Percentiles rank a stretch among this genome's conserved stretches.
Conservation (phyloP, 225 moss, liverwort and hornwort genomes). For the Marchantia polymorpha region DNA sequence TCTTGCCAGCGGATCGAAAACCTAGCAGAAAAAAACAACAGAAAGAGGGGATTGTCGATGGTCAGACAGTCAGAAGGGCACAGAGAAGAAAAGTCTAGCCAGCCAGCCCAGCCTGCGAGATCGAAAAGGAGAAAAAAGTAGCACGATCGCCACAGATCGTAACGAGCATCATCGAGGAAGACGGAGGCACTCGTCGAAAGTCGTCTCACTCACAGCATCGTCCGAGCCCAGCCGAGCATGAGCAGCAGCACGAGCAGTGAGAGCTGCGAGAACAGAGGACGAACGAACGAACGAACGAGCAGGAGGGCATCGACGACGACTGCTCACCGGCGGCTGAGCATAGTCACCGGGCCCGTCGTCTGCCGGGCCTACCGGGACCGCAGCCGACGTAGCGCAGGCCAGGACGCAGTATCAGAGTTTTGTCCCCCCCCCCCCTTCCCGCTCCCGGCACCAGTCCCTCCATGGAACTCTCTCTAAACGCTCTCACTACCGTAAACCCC, state of each 20-base stretch:
- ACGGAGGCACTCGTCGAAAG: conserved; percentile 2
- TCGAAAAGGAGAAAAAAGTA: not conserved
- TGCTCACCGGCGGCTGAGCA: not conserved
- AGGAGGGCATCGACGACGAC: not conserved
- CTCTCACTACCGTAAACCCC: too few relatives aligned
- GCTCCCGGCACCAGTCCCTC: too few relatives aligned
- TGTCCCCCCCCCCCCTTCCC: too few relatives aligned
- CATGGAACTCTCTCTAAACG: too few relatives aligned
- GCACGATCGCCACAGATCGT: not conserved
- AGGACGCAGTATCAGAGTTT: not conserved
- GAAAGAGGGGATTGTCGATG: not conserved
- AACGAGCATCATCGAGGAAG: conserved; percentile 12
- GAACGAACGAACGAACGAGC: too few relatives aligned
- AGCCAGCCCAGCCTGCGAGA: not conserved
- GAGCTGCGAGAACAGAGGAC: too few relatives aligned
- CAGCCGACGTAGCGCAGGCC: too few relatives aligned
- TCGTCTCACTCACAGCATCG: too few relatives aligned
- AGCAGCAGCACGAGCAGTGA: too few relatives aligned
- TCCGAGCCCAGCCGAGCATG: too few relatives aligned
- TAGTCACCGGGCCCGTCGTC: conserved; percentile 1
- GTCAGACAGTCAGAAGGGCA: not conserved
- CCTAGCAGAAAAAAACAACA: not conserved
- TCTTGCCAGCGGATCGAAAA: not conserved
- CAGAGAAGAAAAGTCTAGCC: not conserved
- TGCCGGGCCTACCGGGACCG: not conserved